These are phyloP conservation scores for Eimeria sp. DNA, from an alignment of 169 alveolate species.

Conservation along the genomic window DNA sequence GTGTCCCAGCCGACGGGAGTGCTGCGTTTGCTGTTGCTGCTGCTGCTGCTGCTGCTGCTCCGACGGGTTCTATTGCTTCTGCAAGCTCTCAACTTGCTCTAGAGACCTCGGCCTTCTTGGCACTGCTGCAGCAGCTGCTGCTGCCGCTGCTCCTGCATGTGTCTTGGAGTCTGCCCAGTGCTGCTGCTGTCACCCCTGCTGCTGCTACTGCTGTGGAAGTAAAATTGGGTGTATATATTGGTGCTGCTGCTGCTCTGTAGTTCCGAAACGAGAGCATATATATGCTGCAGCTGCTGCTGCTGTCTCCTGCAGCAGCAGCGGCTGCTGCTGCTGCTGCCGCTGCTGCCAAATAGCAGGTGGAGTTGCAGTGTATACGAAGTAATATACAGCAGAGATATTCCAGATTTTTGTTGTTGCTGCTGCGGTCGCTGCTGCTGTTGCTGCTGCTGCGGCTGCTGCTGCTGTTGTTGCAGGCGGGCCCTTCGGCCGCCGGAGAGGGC, in stretches of 20 bases:
- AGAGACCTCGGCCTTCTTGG: neutral
- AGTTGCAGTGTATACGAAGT: neutral
- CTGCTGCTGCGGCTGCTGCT: slow-evolving; percentile 22
- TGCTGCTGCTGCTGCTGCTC: neutral
- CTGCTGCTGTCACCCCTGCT: slow-evolving; percentile 31
- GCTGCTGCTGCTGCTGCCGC: slow-evolving; percentile 6
- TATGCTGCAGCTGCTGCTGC: neutral
- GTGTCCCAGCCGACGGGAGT: neutral
- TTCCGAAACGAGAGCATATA: neutral
- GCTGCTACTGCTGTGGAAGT: slow-evolving; percentile 2
- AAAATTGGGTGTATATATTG: neutral
- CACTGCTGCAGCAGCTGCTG: slow-evolving; percentile 24
- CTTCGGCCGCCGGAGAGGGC: slow-evolving; percentile 15
- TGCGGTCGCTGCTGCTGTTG: slow-evolving; percentile 15
- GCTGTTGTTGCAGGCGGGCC: slow-evolving; percentile 8
- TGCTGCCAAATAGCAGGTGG: neutral
- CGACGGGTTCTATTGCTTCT: slow-evolving; percentile 21
- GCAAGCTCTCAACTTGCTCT: neutral
- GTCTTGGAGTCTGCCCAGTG: neutral
- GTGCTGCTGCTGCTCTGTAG: slow-evolving; percentile 28
- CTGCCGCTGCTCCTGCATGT: neutral
- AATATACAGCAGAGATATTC: neutral
- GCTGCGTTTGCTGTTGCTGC: slow-evolving; percentile 17
- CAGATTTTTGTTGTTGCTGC: neutral
- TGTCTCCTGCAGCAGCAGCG: slow-evolving; percentile 34